Evolutionary conservation across 2,329 filamentous ascomycete species (phyloP).

Genomic region (Hypoxylon sp.): DNA sequence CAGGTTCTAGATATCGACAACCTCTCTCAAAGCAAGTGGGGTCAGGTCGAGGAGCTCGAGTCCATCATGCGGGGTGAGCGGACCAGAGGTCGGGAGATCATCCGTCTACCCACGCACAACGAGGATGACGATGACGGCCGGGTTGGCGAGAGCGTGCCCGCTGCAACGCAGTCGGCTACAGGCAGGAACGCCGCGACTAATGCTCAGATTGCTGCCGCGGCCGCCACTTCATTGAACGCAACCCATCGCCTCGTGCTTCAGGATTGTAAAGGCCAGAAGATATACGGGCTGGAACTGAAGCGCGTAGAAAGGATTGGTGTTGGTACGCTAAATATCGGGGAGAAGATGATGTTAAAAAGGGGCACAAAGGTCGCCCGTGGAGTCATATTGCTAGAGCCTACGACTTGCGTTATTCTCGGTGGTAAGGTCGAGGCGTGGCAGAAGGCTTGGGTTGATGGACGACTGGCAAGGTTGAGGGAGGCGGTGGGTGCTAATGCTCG

Average conservation of each 20-base stretch:
- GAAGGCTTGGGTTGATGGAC: slow-evolving; percentile 79
- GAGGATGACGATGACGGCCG: slow-evolving; percentile 65
- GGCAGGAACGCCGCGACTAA: slow-evolving; percentile 30
- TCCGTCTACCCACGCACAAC: slow-evolving; percentile 70
- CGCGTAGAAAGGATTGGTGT: slow-evolving; percentile 76
- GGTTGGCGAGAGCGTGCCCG: slow-evolving; percentile 55
- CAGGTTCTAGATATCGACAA: slow-evolving; percentile 92
- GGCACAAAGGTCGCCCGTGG: slow-evolving; percentile 79
- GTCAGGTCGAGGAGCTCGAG: slow-evolving; percentile 87
- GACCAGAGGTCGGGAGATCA: slow-evolving; percentile 83
- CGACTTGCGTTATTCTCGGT: slow-evolving; percentile 79
- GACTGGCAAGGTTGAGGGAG: slow-evolving; percentile 78
- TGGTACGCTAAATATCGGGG: slow-evolving; percentile 78
- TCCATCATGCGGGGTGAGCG: slow-evolving; percentile 79
- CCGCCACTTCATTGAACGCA: slow-evolving; percentile 61
- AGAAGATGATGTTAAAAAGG: slow-evolving; percentile 82
- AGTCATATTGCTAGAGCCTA: slow-evolving; percentile 81
- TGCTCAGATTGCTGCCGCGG: slow-evolving; percentile 37
- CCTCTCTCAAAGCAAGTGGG: slow-evolving; percentile 83
- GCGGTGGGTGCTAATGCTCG: slow-evolving; percentile 62
- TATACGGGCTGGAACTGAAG: slow-evolving; percentile 80
- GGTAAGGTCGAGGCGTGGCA: slow-evolving; percentile 89
- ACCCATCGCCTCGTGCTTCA: slow-evolving; percentile 88
- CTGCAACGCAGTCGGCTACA: slow-evolving; percentile 12
- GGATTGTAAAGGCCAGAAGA: slow-evolving; percentile 78